Percentiles rank a stretch among this genome's conserved stretches.
Conservation (phyloP, 306 rosid species). For the Vigna reflexopilosa region DNA sequence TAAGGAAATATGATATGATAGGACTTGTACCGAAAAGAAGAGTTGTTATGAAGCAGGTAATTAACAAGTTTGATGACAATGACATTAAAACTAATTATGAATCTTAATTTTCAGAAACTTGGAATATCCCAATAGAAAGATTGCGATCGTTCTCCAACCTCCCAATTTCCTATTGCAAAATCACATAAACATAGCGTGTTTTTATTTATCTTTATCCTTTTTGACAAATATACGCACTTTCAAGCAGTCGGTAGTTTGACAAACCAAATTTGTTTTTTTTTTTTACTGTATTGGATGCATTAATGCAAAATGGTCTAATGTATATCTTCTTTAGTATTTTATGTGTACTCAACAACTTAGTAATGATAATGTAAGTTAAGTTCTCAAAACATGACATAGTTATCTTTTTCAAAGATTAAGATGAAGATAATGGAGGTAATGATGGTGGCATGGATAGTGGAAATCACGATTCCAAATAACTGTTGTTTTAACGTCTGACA, state of each 20-base stretch:
- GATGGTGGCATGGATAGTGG: conserved; percentile 1
- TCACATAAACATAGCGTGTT: not conserved
- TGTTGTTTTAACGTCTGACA: not conserved
- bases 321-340: not conserved
- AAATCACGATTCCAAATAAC: not conserved
- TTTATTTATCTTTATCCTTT: conserved; percentile 6
- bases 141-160: conserved; percentile 2
- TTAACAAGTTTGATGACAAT: conserved; percentile 7
- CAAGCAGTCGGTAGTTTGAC: not conserved
- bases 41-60: conserved; percentile 23
- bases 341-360: not conserved
- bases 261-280: too few relatives aligned
- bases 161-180: not conserved
- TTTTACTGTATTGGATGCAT: too few relatives aligned
- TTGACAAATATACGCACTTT: not conserved
- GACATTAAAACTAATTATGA: conserved; percentile 29
- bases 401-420: not conserved
- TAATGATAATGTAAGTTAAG: not conserved
- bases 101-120: conserved; percentile 27
- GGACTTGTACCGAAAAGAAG: conserved; percentile 12
- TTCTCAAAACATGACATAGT: not conserved
- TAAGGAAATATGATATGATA: not conserved
- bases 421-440: not conserved
- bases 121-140: conserved; percentile 38
- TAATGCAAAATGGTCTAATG: too few relatives aligned